Base-by-base conservation (phyloP, 1,284 basidiomycete genomes). In the Malassezia restricta region DNA sequence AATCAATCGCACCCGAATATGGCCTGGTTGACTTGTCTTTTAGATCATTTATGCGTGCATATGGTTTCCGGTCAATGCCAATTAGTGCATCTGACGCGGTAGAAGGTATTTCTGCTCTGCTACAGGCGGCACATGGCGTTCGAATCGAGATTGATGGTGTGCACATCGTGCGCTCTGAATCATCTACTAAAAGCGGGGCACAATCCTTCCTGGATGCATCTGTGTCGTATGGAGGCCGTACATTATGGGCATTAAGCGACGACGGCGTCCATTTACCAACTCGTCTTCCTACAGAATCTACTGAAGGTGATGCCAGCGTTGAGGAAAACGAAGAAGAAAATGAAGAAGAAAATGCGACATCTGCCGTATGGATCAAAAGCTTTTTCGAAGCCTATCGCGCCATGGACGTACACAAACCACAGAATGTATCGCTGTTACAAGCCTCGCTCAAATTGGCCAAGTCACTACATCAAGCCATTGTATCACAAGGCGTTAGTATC, bases 11-110 rank as follows among this genome's bases (percentile, higher is more conserved):
- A 5, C 92, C 92, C 0, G 91, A 96, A 72, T 95, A 96, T 68
- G 92, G 89, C 6, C 81, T 99, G n/a, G 81, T 91, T 47, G 92
- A 98, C 68, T 80, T 96, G 27, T 81, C 85, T 2, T 98, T 92
- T 73, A 84, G 87, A 0, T 95, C 90, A 3, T 98, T 98, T 73
- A 83, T 84, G 62, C 83, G 91, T 17, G 85, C 84, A 58, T 91
- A 81, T 70, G 94, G 94, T 1, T 96, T 90, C 74, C 82, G 82
- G 30, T 82, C 85, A 8, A 81, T 85, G 44, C 86, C 87, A 0
- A 76, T 98, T 17, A 90, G 87, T 4, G 91, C 94, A 0, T 83
- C 86, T 1, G 94, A 99, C 73, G 85, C 87, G 8, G 86, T 96
- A 0, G 94, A 98, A 74, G 89, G 86, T 0, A 76, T 95, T 30